phyloP scores from a whole-genome alignment of 495 filamentous ascomycete genomes.

The Penicillium dipodomyicola region DNA sequence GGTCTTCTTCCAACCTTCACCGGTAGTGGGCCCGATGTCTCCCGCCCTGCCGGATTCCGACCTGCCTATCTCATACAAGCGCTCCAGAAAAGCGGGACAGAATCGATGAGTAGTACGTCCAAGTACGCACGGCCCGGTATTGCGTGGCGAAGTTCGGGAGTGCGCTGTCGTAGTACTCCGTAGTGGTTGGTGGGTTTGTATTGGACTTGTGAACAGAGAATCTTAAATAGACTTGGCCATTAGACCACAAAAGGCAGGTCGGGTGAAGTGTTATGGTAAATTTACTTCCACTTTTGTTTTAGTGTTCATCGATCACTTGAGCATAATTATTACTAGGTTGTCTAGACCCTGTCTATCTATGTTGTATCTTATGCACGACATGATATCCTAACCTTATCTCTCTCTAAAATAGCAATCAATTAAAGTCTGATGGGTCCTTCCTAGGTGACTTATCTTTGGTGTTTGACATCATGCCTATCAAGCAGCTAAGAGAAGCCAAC shows the following conservation, averaged over 20 bases:
- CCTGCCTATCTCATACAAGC: slow-evolving; percentile 13
- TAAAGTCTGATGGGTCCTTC: neutral
- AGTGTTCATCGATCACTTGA: neutral
- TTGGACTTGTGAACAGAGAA: neutral
- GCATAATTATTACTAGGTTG: neutral
- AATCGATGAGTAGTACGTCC: neutral
- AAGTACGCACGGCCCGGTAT: slow-evolving; percentile 3
- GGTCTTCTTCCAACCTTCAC: neutral
- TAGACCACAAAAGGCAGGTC: neutral
- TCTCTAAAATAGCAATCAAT: neutral
- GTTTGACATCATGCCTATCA: neutral
- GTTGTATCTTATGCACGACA: neutral
- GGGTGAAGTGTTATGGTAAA: no score
- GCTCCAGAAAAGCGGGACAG: neutral
- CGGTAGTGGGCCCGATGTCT: neutral
- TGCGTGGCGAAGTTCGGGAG: slow-evolving; percentile 3
- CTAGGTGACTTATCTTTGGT: no score
- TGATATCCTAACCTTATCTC: neutral
- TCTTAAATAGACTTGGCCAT: neutral
- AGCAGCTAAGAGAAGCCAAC: neutral
- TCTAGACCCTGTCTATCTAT: neutral
- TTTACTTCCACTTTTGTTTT: neutral
- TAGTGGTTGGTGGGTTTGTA: neutral
- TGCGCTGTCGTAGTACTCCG: neutral
- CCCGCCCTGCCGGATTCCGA: neutral